Evolutionary conservation across 352 stramenopile genomes (phyloP), one percentile per base, ranked within the genome.

Genomic region (Globisporangium middletonii): DNA sequence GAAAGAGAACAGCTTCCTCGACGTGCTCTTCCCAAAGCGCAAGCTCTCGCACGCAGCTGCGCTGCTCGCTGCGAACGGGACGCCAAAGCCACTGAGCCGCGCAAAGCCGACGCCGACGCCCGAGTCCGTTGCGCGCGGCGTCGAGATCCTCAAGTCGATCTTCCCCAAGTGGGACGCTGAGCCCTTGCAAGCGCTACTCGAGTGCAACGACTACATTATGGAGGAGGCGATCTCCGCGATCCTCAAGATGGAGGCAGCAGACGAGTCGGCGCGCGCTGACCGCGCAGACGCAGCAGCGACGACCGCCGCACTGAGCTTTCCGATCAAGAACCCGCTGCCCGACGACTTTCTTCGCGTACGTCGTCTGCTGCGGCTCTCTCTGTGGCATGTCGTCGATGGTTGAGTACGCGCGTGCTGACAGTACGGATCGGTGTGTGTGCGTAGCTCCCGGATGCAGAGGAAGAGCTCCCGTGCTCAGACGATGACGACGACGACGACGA

Each of bases 161-260:
- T 94, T 94, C 67, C 84, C 82, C 2, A 83, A 77, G 35, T 94
- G 84, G 84, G 84, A 94, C 50, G 54, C 63, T 13, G 71, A 71
- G 53, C 73, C 80, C 26, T 50, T 94, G 59, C 71, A 83, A 19
- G 73, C 88, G 28, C 71, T 94, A 55, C 71, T 94, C 19, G 84
- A 92, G 47, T 72, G 73, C 13, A 88, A 91, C 57, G 73, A 66
- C 11, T 92, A 79, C 43, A 71, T 89, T 37, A 91, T 94, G 79
- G 84, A 94, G 48, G 79, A 88, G 12, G 79, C 84, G 9, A 94
- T 94, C 57, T 73, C 82, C 12, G 71, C 80, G 8, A 83, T 94
- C 43, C 57, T 94, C 30, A 72, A 74, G 23, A 92, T 94, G 80
- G 83, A 94, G 55, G 69, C 83, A 47, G 65, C 69, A 0, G 77